A percentile compares a stretch with the other conserved stretches of the same genome.
These are phyloP conservation scores for Arthonia radiata DNA, from an alignment of 495 filamentous ascomycete genomes.

Conservation along the genomic window DNA sequence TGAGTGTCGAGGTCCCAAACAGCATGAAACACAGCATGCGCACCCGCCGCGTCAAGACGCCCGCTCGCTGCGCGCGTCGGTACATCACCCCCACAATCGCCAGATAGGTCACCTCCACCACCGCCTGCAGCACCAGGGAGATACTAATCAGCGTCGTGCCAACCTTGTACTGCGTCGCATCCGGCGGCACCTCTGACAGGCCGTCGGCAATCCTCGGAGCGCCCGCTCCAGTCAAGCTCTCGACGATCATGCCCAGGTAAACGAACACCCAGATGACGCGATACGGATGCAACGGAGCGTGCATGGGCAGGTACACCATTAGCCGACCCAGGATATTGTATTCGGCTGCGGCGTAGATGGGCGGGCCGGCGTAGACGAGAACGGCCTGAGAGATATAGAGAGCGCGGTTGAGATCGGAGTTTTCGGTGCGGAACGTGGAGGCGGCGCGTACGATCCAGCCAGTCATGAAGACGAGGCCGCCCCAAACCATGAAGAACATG, in stretches of 20 bases:
- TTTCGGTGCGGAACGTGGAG: slow-evolving; percentile 11
- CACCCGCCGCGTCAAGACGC: slow-evolving; percentile 18
- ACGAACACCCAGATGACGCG: slow-evolving; percentile 23
- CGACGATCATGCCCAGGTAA: slow-evolving; percentile 18
- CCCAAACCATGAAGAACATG: slow-evolving; percentile 22
- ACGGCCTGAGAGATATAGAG: background rate
- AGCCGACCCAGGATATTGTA: slow-evolving; percentile 55
- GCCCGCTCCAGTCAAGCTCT: slow-evolving; percentile 18
- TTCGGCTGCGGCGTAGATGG: slow-evolving; percentile 31
- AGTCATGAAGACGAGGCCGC: slow-evolving; percentile 15
- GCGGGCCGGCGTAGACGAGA: slow-evolving; percentile 1
- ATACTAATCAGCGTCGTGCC: slow-evolving; percentile 13
- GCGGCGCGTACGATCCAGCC: slow-evolving; percentile 19
- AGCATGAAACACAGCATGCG: too few species aligned
- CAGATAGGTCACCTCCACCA: slow-evolving; percentile 21
- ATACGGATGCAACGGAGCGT: slow-evolving; percentile 18
- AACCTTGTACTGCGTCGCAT: slow-evolving; percentile 6
- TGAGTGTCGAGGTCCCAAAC: slow-evolving; percentile 26
- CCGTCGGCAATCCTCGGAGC: slow-evolving; percentile 16
- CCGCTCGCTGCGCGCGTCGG: slow-evolving; percentile 22
- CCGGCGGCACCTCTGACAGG: too few species aligned
- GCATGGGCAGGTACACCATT: slow-evolving; percentile 55
- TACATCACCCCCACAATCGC: slow-evolving; percentile 29
- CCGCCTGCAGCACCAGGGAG: slow-evolving; percentile 16
- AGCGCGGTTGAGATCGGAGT: slow-evolving; percentile 10